Conservation (phyloP, 768 basidiomycete genomes). For the Phaeotremella fagi region DNA sequence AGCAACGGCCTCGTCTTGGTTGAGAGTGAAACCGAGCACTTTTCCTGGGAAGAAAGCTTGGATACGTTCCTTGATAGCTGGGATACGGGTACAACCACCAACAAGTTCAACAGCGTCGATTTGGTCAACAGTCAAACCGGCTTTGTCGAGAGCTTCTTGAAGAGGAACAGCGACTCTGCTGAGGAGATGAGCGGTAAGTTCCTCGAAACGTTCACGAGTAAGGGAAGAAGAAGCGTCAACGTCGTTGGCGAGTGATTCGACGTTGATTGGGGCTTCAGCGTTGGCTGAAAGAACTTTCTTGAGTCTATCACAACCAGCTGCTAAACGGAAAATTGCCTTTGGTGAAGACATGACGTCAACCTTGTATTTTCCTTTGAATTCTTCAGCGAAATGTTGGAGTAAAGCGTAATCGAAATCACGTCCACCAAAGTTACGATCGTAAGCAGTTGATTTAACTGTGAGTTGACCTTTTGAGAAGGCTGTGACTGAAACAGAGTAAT, state of each 20-base stretch:
- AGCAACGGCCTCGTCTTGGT: constrained; percentile 95
- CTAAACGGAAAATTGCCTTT: constrained; percentile 88
- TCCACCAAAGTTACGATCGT: constrained; percentile 89
- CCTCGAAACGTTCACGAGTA: constrained; percentile 74
- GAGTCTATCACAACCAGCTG: constrained; percentile 81
- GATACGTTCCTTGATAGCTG: constrained; percentile 83
- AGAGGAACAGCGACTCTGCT: constrained; percentile 72
- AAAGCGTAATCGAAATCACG: constrained; percentile 93
- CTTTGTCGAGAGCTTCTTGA: constrained; percentile 70
- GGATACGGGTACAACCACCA: constrained; percentile 88
- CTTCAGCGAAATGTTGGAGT: constrained; percentile 76
- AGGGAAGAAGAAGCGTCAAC: constrained; percentile 85
- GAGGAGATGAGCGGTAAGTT: constrained; percentile 68
- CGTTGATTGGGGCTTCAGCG: constrained; percentile 76
- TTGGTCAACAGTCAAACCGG: constrained; percentile 74
- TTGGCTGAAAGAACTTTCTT: constrained; percentile 97
- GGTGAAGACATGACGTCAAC: constrained; percentile 87
- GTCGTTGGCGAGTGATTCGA: constrained; percentile 96
- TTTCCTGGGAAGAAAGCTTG: constrained; percentile 76
- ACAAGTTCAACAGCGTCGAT: constrained; percentile 88
- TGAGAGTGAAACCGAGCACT: constrained; percentile 81
- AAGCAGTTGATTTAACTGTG: constrained; percentile 77
- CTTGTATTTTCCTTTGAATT: constrained; percentile 97
- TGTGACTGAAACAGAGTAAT: constrained; percentile 77
- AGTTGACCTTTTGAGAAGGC: constrained; percentile 94